These are phyloP conservation scores for Kwoniella pini DNA, from an alignment of 768 basidiomycete genomes.

Conservation along the genomic window DNA sequence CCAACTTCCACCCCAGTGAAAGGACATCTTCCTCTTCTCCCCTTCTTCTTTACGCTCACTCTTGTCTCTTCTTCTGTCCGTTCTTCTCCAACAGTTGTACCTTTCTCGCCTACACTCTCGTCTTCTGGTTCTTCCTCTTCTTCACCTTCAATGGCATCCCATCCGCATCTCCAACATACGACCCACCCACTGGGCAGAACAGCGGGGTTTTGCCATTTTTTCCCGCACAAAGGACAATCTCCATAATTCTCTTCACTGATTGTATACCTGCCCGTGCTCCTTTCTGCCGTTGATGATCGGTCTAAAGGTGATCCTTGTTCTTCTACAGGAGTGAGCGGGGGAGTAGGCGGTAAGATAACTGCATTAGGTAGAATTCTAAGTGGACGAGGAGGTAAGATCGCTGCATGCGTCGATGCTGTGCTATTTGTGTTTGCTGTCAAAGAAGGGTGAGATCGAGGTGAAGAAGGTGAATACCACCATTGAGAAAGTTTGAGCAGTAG, in stretches of 20 bases:
- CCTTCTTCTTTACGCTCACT: background rate
- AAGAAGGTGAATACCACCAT: slow-evolving; percentile 98
- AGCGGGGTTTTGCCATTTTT: slow-evolving; percentile 77
- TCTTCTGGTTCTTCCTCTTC: slow-evolving; percentile 33
- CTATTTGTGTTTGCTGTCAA: slow-evolving; percentile 58
- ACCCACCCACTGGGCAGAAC: slow-evolving; percentile 90
- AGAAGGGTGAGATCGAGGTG: slow-evolving; percentile 68
- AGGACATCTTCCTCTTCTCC: slow-evolving; percentile 70
- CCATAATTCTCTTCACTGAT: slow-evolving; percentile 71
- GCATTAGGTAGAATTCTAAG: slow-evolving; percentile 67
- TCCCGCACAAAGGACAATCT: slow-evolving; percentile 77
- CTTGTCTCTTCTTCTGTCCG: background rate
- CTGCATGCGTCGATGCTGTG: slow-evolving; percentile 52
- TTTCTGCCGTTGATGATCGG: background rate
- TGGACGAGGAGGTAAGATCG: slow-evolving; percentile 74
- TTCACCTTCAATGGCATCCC: slow-evolving; percentile 71
- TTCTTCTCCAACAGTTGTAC: background rate
- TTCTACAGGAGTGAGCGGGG: slow-evolving; percentile 22
- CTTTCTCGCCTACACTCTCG: slow-evolving; percentile 3
- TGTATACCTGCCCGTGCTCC: slow-evolving; percentile 53
- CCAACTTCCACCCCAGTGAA: slow-evolving; percentile 76
- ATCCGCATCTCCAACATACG: slow-evolving; percentile 89
- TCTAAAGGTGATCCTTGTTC: background rate
- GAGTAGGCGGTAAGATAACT: slow-evolving; percentile 27
- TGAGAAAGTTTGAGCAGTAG: slow-evolving; percentile 66